A percentile compares a stretch with the other conserved stretches of the same genome.
These are phyloP conservation scores for Stereum hirsutum DNA, from an alignment of 1,284 basidiomycete genomes.

Conservation along the genomic window DNA sequence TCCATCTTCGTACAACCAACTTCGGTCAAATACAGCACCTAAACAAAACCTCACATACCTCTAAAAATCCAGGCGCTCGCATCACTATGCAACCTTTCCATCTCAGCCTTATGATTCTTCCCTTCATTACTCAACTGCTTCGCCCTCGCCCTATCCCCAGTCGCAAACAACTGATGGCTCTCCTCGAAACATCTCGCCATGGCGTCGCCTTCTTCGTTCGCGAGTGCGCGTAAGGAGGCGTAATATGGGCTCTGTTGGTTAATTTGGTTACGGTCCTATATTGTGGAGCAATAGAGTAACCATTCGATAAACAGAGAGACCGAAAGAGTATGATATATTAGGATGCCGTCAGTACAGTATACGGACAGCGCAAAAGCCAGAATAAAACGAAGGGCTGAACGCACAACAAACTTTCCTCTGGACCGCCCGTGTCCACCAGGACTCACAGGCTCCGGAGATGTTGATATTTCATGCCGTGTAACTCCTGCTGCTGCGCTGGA, in stretches of 20 bases:
- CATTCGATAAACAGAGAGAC: too few relatives aligned
- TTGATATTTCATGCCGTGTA: too few relatives aligned
- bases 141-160: conserved; percentile 71
- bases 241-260: conserved; percentile 71
- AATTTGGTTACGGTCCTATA: conserved; percentile 54
- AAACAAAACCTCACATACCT: conserved; percentile 37
- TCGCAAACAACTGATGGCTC: conserved; percentile 58
- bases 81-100: conserved; percentile 77
- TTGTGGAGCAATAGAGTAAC: too few relatives aligned
- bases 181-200: conserved; percentile 66
- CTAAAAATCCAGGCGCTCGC: conserved; percentile 88
- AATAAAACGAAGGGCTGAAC: too few relatives aligned
- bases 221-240: conserved; percentile 56
- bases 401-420: too few relatives aligned
- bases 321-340: too few relatives aligned
- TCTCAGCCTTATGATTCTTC: conserved; percentile 71
- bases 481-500: too few relatives aligned
- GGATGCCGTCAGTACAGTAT: too few relatives aligned
- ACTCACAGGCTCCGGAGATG: too few relatives aligned
- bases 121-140: conserved; percentile 83
- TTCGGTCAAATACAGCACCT: background rate
- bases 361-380: too few relatives aligned
- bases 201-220: conserved; percentile 63
- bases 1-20: background rate
- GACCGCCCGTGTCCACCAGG: too few relatives aligned